phyloP scores from a whole-genome alignment of 2,329 filamentous ascomycete species.

The Pyrenophora teres region DNA sequence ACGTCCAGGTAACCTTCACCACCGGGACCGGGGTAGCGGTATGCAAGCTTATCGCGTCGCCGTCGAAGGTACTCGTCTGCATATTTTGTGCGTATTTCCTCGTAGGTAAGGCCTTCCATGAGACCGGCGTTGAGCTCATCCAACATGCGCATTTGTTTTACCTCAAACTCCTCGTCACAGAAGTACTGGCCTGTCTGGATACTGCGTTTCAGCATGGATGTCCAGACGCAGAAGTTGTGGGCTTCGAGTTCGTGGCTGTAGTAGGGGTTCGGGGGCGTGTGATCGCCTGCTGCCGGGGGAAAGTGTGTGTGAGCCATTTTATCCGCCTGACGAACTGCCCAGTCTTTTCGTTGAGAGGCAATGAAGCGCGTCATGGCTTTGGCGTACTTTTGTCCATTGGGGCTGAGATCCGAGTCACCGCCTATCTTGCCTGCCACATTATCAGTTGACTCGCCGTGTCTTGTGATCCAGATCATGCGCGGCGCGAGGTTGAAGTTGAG shows the following conservation, averaged over 20 bases:
- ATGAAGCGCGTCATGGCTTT: conserved; percentile 82
- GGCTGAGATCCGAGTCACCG: conserved; percentile 83
- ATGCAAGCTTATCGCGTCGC: conserved; percentile 85
- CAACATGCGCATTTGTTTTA: conserved; percentile 97
- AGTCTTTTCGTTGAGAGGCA: conserved; percentile 75
- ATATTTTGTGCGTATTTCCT: conserved; percentile 79
- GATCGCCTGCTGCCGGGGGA: conserved; percentile 88
- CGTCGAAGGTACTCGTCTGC: conserved; percentile 82
- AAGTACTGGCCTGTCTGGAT: conserved; percentile 89
- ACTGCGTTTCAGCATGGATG: conserved; percentile 90
- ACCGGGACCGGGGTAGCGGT: conserved; percentile 93
- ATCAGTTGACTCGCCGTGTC: conserved; percentile 89
- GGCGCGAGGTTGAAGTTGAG: conserved; percentile 96
- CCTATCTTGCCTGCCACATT: conserved; percentile 88
- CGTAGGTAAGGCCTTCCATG: conserved; percentile 95
- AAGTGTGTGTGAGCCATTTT: conserved; percentile 78
- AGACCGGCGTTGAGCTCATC: conserved; percentile 93
- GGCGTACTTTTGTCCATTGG: conserved; percentile 79
- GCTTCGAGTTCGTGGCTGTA: conserved; percentile 58
- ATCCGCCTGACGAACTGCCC: conserved; percentile 81
- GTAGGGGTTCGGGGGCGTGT: conserved; percentile 93
- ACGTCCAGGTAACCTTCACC: conserved; percentile 97
- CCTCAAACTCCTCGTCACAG: conserved; percentile 89
- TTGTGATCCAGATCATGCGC: conserved; percentile 96
- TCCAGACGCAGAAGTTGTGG: conserved; percentile 98